Percentiles rank a stretch among this genome's conserved stretches.
phyloP scores from a whole-genome alignment of 1,139 yeast species.

The Yamadazyma trypodendri region DNA sequence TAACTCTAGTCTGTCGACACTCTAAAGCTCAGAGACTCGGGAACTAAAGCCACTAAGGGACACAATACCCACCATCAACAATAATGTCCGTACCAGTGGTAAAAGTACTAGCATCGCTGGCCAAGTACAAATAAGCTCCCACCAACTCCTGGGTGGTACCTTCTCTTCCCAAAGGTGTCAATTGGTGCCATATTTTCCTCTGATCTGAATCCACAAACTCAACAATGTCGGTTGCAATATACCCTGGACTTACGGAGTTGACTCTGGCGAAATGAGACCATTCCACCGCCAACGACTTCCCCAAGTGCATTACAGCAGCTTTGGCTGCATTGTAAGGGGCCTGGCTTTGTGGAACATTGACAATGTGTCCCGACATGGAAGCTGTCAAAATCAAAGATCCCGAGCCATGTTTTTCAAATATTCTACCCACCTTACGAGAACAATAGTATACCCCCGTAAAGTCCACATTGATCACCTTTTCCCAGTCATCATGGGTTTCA shows the following conservation, averaged over 20 bases:
- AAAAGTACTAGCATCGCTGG: slow-evolving; percentile 77
- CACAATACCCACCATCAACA: slow-evolving; percentile 83
- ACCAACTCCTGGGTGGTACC: slow-evolving; percentile 79
- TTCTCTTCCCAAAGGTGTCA: slow-evolving; percentile 77
- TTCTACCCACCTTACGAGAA: slow-evolving; percentile 66
- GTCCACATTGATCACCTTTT: slow-evolving; percentile 67
- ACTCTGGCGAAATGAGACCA: slow-evolving; percentile 83
- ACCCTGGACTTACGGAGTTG: slow-evolving; percentile 80
- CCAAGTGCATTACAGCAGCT: slow-evolving; percentile 81
- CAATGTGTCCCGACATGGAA: slow-evolving; percentile 83
- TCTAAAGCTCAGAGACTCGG: too few species aligned
- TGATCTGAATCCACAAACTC: slow-evolving; percentile 38
- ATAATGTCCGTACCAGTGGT: slow-evolving; percentile 81
- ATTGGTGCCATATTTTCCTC: slow-evolving; percentile 39
- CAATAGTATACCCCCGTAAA: slow-evolving; percentile 76
- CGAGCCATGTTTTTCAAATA: slow-evolving; percentile 66
- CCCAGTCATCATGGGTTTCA: slow-evolving; percentile 53
- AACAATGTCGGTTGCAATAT: slow-evolving; percentile 58
- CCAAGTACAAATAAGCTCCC: slow-evolving; percentile 77
- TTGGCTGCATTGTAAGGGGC: slow-evolving; percentile 84
- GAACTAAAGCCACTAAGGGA: too few species aligned
- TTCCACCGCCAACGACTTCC: slow-evolving; percentile 76
- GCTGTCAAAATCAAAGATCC: slow-evolving; percentile 79
- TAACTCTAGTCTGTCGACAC: too few species aligned
- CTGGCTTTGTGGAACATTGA: slow-evolving; percentile 81